phyloP scores from a whole-genome alignment of 2,329 filamentous ascomycete species.

The Rhynchosporium graminicola region DNA sequence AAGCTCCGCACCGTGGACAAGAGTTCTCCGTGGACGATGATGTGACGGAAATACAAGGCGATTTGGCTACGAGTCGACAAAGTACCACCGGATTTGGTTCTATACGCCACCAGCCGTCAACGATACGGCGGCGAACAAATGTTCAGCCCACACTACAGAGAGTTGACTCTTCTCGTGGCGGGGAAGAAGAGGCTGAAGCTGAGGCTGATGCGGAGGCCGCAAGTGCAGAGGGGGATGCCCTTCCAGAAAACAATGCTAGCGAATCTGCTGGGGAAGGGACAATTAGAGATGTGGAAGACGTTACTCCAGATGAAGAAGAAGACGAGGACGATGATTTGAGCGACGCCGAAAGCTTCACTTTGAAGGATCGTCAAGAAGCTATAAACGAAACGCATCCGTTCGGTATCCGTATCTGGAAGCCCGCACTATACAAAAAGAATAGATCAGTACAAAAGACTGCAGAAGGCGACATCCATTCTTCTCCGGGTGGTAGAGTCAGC shows the following conservation, averaged over 20 bases:
- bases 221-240: slow-evolving; percentile 26
- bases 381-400: slow-evolving; percentile 99
- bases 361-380: slow-evolving; percentile 94
- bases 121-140: slow-evolving; percentile 50
- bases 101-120: slow-evolving; percentile 51
- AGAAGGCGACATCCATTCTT: slow-evolving; percentile 95
- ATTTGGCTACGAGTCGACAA: slow-evolving; percentile 48
- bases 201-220: slow-evolving; percentile 25
- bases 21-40: slow-evolving; percentile 93
- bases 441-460: slow-evolving; percentile 95
- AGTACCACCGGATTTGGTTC: slow-evolving; percentile 45
- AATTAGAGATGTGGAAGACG: slow-evolving; percentile 42
- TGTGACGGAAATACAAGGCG: slow-evolving; percentile 74
- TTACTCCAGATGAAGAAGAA: slow-evolving; percentile 48
- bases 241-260: slow-evolving; percentile 20
- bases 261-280: slow-evolving; percentile 34
- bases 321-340: slow-evolving; percentile 74
- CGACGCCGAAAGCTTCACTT: slow-evolving; percentile 95
- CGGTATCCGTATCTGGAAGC: slow-evolving; percentile 98
- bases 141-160: slow-evolving; percentile 48
- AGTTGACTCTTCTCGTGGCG: slow-evolving; percentile 51
- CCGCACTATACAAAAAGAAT: slow-evolving; percentile 95
- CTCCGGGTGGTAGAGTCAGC: slow-evolving; percentile 84
- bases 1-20: slow-evolving; percentile 76
- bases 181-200: slow-evolving; percentile 42